These are phyloP conservation scores for Pulicaria dysenterica DNA, from an alignment of 129 eudicot genomes.

Conservation along the genomic window DNA sequence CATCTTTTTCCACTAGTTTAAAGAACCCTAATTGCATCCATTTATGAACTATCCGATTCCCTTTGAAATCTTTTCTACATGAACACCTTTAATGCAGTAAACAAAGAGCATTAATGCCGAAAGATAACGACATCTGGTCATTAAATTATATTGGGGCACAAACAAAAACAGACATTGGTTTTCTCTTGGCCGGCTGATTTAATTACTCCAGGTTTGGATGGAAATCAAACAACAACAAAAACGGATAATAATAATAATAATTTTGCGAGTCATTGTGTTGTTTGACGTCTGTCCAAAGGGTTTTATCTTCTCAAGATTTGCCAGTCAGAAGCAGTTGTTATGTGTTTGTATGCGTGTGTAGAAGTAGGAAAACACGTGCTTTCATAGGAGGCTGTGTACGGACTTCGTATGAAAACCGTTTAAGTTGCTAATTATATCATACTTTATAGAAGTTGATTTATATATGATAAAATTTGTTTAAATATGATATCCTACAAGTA, in stretches of 20 bases:
- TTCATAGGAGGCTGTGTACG: constrained; percentile 4
- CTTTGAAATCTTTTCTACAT: background rate
- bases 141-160: constrained; percentile 35
- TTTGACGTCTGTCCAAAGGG: constrained; percentile 12
- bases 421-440: too few relatives aligned
- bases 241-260: too few relatives aligned
- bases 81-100: constrained; percentile 10
- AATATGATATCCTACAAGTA: too few relatives aligned
- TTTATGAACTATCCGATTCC: constrained; percentile 23
- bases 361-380: background rate
- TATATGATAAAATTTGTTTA: too few relatives aligned
- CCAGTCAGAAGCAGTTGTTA: background rate
- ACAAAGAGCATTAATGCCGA: constrained; percentile 5
- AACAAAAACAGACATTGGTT: constrained; percentile 34
- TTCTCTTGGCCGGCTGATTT: constrained; percentile 36
- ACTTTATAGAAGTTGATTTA: too few relatives aligned
- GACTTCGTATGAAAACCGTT: background rate
- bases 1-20: constrained; percentile 30
- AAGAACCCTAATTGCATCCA: constrained; percentile 26
- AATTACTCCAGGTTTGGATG: constrained; percentile 20
- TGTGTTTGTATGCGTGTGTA: background rate
- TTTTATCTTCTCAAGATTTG: constrained; percentile 27
- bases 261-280: background rate
- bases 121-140: background rate
- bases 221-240: too few relatives aligned